Conservation (phyloP, 306 rosid species). For the Acmispon strigosus region DNA sequence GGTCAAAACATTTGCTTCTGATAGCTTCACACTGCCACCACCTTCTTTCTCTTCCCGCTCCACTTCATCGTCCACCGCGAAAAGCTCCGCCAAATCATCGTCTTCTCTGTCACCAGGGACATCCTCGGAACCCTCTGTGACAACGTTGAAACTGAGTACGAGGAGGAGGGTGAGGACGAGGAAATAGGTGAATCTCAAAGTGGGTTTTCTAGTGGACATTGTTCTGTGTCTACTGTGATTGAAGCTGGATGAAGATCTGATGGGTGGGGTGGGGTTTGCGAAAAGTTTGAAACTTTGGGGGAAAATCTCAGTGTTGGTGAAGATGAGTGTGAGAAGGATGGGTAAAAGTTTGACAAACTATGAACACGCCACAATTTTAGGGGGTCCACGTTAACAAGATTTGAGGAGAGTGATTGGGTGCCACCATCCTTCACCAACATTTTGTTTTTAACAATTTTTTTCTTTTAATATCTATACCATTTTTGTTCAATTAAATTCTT, state of each 20-base stretch:
- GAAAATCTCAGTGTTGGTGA: background rate
- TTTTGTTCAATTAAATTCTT: too few relatives aligned
- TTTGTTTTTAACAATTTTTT: too few relatives aligned
- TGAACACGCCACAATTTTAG: conserved; percentile 25
- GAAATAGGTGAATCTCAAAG: conserved; percentile 40
- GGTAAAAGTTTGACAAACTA: background rate
- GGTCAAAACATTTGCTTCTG: conserved; percentile 71
- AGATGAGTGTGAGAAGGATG: background rate
- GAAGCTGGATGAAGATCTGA: conserved; percentile 44
- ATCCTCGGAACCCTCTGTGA: conserved; percentile 37
- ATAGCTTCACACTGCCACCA: conserved; percentile 35
- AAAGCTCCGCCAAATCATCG: conserved; percentile 57
- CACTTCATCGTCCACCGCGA: conserved; percentile 76
- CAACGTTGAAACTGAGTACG: conserved; percentile 17
- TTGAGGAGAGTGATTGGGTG: background rate
- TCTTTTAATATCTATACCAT: too few relatives aligned
- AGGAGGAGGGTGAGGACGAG: conserved; percentile 52
- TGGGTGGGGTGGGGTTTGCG: background rate
- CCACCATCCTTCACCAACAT: conserved; percentile 14
- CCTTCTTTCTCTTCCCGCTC: conserved; percentile 32
- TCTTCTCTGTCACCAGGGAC: conserved; percentile 28
- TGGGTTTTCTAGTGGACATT: conserved; percentile 46
- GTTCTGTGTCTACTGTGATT: too few relatives aligned
- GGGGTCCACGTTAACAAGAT: conserved; percentile 22
- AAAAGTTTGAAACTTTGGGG: background rate